A percentile compares a stretch with the other conserved stretches of the same genome.
phyloP scores from a whole-genome alignment of 2,329 filamentous ascomycete species.

The Diplodia scrobiculata region DNA sequence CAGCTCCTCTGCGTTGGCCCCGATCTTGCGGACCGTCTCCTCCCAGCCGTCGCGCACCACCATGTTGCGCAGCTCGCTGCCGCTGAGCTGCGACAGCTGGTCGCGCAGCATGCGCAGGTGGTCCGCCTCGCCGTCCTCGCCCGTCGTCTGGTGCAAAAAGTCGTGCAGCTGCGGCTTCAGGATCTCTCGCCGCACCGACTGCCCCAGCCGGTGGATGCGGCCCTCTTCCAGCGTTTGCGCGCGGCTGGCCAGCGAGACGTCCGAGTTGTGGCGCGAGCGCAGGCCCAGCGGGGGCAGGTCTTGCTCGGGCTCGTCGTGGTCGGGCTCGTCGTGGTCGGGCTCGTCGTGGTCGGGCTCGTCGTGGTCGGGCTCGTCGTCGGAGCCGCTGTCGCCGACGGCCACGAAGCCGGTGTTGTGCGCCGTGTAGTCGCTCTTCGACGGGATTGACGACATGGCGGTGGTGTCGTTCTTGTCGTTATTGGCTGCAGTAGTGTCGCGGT shows the following conservation, averaged over 20 bases:
- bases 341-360: constrained; percentile 45
- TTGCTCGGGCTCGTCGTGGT: constrained; percentile 41
- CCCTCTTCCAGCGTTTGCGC: constrained; percentile 70
- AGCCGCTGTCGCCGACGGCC: constrained; percentile 35
- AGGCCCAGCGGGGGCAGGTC: constrained; percentile 45
- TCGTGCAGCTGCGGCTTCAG: constrained; percentile 50
- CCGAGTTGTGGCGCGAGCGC: constrained; percentile 63
- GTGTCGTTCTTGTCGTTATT: constrained; percentile 32
- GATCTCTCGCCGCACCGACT: constrained; percentile 66
- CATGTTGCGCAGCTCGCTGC: constrained; percentile 55
- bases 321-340: constrained; percentile 40
- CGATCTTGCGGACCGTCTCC: constrained; percentile 63
- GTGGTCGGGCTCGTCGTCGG: constrained; percentile 44
- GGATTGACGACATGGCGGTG: constrained; percentile 9
- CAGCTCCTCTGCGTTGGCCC: constrained; percentile 68
- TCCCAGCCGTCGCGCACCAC: constrained; percentile 58
- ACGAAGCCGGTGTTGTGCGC: not conserved
- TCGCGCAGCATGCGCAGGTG: constrained; percentile 56
- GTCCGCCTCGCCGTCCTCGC: constrained; percentile 39
- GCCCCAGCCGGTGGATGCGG: constrained; percentile 67
- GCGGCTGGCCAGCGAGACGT: constrained; percentile 68
- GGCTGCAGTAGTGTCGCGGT: constrained; percentile 37
- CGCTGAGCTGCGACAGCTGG: constrained; percentile 64
- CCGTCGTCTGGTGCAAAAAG: constrained; percentile 32
- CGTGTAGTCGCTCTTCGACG: not conserved